phyloP scores from a whole-genome alignment of 176 grass and related monocot genomes.

The Phoenix roebelenii region DNA sequence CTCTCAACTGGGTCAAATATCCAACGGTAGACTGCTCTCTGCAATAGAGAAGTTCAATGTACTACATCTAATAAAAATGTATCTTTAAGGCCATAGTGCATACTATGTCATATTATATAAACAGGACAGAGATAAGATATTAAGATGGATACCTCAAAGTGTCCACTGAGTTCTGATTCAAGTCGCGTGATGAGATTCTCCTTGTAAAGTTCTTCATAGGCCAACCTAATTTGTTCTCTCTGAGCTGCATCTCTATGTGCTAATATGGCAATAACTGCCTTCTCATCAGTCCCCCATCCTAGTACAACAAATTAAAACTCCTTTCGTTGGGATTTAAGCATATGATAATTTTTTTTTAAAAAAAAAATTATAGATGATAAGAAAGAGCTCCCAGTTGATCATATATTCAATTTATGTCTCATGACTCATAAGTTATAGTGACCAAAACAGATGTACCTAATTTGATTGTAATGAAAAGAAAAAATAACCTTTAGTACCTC shows the following conservation, averaged over 20 bases:
- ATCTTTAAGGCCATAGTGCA: background rate
- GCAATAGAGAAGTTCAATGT: background rate
- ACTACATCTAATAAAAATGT: background rate
- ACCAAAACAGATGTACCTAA: too few relatives aligned
- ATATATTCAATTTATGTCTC: too few relatives aligned
- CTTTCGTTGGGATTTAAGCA: background rate
- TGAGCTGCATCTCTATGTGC: conserved; percentile 57
- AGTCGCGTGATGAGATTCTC: conserved; percentile 54
- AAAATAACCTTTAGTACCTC: too few relatives aligned
- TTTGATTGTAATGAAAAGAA: too few relatives aligned
- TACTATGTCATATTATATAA: too few relatives aligned
- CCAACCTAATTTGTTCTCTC: conserved; percentile 50
- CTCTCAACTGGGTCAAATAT: conserved; percentile 51
- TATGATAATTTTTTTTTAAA: background rate
- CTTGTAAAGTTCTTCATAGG: conserved; percentile 49
- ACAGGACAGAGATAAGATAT: background rate
- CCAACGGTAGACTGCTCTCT: conserved; percentile 75
- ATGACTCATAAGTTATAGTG: too few relatives aligned
- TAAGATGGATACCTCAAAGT: conserved; percentile 49
- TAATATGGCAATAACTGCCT: conserved; percentile 51
- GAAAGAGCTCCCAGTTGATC: background rate
- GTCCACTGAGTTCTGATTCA: conserved; percentile 57
- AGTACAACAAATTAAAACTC: background rate
- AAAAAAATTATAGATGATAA: background rate
- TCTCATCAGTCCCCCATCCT: conserved; percentile 95